Percentiles rank a stretch among this genome's conserved stretches.
These are phyloP conservation scores for Boechera divaricarpa DNA, from an alignment of 345 rosid genomes.

Conservation along the genomic window DNA sequence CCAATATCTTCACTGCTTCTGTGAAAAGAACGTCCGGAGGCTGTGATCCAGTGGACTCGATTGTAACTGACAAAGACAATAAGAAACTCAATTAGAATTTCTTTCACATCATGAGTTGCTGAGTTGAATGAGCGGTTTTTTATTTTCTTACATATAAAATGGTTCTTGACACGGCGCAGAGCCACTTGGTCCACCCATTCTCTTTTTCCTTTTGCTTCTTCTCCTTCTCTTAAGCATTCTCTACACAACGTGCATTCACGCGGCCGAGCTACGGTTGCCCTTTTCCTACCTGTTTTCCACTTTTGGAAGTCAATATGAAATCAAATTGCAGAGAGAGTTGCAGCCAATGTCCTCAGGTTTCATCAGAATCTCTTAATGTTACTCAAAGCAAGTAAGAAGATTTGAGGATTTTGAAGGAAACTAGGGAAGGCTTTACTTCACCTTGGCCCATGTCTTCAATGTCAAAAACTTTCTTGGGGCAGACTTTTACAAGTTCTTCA, in stretches of 20 bases:
- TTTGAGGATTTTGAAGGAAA: neutral
- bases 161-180: constrained; percentile 71
- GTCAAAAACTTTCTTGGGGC: constrained; percentile 79
- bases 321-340: constrained; percentile 1
- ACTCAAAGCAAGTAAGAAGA: neutral
- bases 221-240: constrained; percentile 70
- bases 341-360: constrained; percentile 8
- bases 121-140: constrained; percentile 7
- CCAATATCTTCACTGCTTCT: constrained; percentile 91
- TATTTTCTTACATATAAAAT: constrained; percentile 81
- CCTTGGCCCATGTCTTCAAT: constrained; percentile 85
- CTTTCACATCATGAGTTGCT: neutral
- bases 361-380: neutral
- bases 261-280: constrained; percentile 78
- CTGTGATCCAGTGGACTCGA: constrained; percentile 88
- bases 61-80: constrained; percentile 56
- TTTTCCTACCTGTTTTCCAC: constrained; percentile 64
- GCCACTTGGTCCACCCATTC: constrained; percentile 66
- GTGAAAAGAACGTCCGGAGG: constrained; percentile 84
- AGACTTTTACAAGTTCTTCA: constrained; percentile 60
- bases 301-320: constrained; percentile 28
- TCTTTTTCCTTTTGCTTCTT: neutral
- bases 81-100: constrained; percentile 7
- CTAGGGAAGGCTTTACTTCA: constrained; percentile 38
- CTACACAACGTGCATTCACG: constrained; percentile 89